Percentiles rank a stretch among this genome's conserved stretches.
Evolutionary conservation across 345 rosid species (phyloP).

Genomic region (Salix suchowensis): DNA sequence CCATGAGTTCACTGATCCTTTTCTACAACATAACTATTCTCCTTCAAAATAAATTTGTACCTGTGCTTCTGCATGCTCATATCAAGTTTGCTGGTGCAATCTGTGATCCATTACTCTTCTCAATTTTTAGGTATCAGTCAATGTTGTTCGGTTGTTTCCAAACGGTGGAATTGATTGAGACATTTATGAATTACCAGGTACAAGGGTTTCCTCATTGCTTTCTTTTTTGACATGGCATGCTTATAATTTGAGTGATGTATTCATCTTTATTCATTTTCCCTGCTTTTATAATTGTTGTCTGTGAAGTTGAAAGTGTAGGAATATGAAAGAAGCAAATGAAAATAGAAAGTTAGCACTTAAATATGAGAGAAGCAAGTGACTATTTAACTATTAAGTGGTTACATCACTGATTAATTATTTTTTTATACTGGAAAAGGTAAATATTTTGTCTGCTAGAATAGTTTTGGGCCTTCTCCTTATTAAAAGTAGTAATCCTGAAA

Average conservation of each 20-base stretch:
- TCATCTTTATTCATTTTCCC: not conserved
- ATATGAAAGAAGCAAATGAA: no score
- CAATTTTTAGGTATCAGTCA: slow-evolving; percentile 78
- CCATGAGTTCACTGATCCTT: not conserved
- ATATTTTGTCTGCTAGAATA: no score
- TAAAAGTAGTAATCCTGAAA: no score
- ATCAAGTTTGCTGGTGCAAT: not conserved
- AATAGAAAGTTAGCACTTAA: no score
- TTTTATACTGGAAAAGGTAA: no score
- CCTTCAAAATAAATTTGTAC: not conserved
- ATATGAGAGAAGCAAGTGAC: no score
- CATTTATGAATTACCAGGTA: slow-evolving; percentile 99
- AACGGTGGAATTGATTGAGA: slow-evolving; percentile 90
- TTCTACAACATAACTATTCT: not conserved
- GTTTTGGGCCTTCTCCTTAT: no score
- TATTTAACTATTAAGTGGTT: no score
- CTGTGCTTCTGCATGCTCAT: not conserved
- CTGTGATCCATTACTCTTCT: not conserved
- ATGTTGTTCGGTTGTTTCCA: slow-evolving; percentile 88
- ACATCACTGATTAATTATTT: no score
- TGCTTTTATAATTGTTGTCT: not conserved
- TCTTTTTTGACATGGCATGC: not conserved
- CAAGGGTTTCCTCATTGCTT: not conserved
- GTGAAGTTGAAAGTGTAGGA: not conserved
- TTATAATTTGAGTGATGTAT: not conserved